Evolutionary conservation across 441 rosid genomes (phyloP).

Genomic region (Pelargonium hybrid): DNA sequence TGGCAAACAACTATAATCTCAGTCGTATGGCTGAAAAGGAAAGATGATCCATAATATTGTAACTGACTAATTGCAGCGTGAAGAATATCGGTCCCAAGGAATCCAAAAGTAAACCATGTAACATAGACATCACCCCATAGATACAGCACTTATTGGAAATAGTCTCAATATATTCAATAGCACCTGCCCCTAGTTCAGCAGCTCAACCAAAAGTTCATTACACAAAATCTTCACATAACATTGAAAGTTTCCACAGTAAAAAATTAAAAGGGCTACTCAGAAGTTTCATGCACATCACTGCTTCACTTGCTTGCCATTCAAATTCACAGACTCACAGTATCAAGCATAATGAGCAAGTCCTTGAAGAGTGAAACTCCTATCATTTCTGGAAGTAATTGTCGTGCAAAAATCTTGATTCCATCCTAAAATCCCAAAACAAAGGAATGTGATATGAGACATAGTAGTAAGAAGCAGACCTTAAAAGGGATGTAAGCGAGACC

Average conservation of each 20-base stretch:
- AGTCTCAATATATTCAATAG: background rate
- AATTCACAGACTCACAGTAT: background rate
- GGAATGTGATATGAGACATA: background rate
- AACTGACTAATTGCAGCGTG: background rate
- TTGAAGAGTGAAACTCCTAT: background rate
- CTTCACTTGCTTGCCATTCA: background rate
- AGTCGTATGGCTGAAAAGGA: background rate
- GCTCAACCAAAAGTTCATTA: background rate
- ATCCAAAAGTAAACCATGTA: background rate
- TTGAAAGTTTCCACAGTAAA: background rate
- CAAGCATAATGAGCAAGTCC: background rate
- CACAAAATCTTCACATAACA: background rate
- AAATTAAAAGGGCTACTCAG: background rate
- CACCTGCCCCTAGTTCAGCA: background rate
- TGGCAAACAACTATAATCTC: background rate
- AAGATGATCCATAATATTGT: background rate
- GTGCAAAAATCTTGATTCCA: background rate
- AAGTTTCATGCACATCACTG: background rate
- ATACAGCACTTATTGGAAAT: background rate
- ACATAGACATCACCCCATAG: background rate
- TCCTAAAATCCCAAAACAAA: background rate
- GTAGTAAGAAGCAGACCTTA: conserved; percentile 34
- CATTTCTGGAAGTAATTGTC: background rate
- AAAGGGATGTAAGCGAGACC: conserved; percentile 67
- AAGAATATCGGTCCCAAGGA: background rate